Percentiles rank a stretch among this genome's conserved stretches.
Evolutionary conservation across 495 filamentous ascomycete genomes (phyloP).

Genomic region (Astrothelium subdiscretum): DNA sequence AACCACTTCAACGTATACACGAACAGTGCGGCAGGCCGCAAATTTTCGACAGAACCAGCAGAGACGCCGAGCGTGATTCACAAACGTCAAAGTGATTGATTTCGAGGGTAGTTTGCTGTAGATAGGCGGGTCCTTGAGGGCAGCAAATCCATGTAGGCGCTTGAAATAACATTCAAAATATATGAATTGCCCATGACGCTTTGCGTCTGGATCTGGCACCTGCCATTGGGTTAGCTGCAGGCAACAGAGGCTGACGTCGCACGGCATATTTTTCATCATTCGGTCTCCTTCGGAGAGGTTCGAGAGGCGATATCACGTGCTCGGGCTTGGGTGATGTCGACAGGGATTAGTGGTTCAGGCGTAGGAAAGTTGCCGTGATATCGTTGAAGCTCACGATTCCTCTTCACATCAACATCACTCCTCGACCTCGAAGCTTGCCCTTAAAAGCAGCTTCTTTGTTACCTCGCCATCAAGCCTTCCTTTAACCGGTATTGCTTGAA

Average conservation of each 20-base stretch:
- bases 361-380: not conserved
- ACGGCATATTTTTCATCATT: not conserved
- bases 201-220: no score
- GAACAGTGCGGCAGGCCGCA: no score
- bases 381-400: not conserved
- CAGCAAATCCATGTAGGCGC: no score
- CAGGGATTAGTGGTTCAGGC: not conserved
- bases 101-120: no score
- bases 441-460: not conserved
- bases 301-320: not conserved
- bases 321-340: not conserved
- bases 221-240: no score
- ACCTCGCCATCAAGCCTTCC: not conserved
- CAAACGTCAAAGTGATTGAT: no score
- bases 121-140: no score
- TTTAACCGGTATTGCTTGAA: not conserved
- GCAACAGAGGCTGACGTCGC: not conserved
- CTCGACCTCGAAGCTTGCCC: not conserved
- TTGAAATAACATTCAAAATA: no score
- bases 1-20: no score
- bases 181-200: no score
- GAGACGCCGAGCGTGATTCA: no score
- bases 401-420: not conserved
- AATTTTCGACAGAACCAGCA: no score
- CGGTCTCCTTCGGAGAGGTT: not conserved